Evolutionary conservation across 2,329 filamentous ascomycete genomes (phyloP), one percentile per base, ranked within the genome.

Genomic region (Plectosphaerella plurivora): DNA sequence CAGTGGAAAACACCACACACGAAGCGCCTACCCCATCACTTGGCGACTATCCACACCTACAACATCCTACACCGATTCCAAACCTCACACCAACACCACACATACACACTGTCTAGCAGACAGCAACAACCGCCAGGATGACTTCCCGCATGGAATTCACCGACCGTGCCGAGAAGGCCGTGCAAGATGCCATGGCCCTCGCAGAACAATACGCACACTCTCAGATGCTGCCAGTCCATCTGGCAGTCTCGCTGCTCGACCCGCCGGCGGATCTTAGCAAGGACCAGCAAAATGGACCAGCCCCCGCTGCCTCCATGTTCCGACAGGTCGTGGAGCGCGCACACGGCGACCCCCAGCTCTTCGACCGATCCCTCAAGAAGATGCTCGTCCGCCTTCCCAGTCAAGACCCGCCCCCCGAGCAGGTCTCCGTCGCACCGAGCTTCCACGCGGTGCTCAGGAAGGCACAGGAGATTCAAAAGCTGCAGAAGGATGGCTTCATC

Each of bases 401-500:
- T 65, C 94, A 99, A 74, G 91, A 97, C 61, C 94, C 94, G 14
- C 92, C 94, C 12, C 94, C 94, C 55, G 93, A 97, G 66, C 84
- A 88, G 60, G 86, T 96, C 52, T 85, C 89, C 51, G 84, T 96
- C 62, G 86, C 92, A 11, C 91, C 91, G 1, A 78, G 84, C 9
- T 92, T 97, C 71, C 84, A 87, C 57, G 89, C 88, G 61, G 82
- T 97, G 53, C 78, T 99, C 49, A 83, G 91, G 60, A 84, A 89
- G 60, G 91, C 94, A 2, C 86, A 89, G 68, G 91, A 97, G 33
- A 72, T 99, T 51, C 93, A 95, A 62, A 96, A 95, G 74, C 91
- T 92, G n/a, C 94, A 99, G 64, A 97, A 97, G 64, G 94, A 99
- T 68, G 90, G 85, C 59, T 99, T 86, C 70, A 89, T 99, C 58